Evolutionary conservation across 1,139 yeast species (phyloP).

Genomic region (Tardiomyces blankii): DNA sequence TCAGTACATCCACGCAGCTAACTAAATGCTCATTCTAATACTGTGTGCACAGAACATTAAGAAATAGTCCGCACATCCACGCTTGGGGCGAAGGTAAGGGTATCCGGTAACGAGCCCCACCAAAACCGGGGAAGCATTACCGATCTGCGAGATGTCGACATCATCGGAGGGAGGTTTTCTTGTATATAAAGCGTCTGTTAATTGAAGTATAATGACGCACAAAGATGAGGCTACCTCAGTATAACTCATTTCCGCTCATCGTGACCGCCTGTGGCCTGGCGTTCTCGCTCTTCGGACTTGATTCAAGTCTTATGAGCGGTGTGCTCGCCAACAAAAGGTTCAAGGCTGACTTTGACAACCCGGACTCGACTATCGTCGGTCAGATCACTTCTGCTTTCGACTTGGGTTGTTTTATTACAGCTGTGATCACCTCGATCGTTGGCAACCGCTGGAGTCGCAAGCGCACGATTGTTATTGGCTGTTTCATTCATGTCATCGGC

Average conservation of each 20-base stretch:
- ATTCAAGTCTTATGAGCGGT: constrained; percentile 2
- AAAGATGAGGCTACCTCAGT: background rate
- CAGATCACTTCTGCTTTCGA: constrained; percentile 8
- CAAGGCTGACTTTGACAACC: constrained; percentile 5
- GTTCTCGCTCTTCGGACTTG: background rate
- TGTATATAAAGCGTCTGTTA: too few relatives aligned
- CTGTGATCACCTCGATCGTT: constrained; percentile 2
- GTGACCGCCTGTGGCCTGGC: background rate
- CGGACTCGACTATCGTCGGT: constrained; percentile 6
- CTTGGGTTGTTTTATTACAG: constrained; percentile 7
- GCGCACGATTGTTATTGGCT: constrained; percentile 3
- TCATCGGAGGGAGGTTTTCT: too few relatives aligned
- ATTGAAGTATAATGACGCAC: background rate
- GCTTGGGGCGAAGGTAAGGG: too few relatives aligned
- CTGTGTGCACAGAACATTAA: too few relatives aligned
- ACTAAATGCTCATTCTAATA: too few relatives aligned
- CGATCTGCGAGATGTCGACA: too few relatives aligned
- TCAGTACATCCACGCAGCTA: too few relatives aligned
- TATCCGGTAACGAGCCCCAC: too few relatives aligned
- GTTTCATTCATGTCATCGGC: constrained; percentile 6
- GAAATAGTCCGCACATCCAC: too few relatives aligned
- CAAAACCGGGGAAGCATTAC: too few relatives aligned
- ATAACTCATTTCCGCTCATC: background rate
- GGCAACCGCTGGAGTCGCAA: constrained; percentile 5
- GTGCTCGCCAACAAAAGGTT: constrained; percentile 5